Base-by-base conservation (phyloP, 1,284 basidiomycete species). In the Ustilago esculenta region DNA sequence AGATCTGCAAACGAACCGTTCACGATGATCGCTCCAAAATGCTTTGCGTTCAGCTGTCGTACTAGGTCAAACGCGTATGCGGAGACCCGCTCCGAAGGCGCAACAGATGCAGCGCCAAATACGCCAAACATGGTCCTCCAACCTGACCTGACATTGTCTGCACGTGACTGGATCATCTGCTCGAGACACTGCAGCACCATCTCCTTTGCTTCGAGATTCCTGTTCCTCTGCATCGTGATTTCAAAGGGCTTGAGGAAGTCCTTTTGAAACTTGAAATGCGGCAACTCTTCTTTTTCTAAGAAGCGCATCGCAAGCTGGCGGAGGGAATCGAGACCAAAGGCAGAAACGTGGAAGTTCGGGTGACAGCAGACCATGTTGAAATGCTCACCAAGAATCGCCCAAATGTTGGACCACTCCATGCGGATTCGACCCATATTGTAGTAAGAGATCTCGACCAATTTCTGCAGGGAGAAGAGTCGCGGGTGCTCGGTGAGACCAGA, bases 281-380 rank as follows among this genome's bases (percentile, higher is more conserved):
- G 88, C 68, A 99, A 82, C 82, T 99, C 96, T 81, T 98, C 95
- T 84, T 98, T 98, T 83, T 98, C 96, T 77, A 99, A 86, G 84
- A 99, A 99, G 41, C 95, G 89, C 92, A 96, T 97, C 3, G 96
- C 94, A 34, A 99, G 85, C 83, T 99, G 96, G 23, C 96, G 90
- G n/a, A 99, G 86, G 5, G 96, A 93, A 83, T 99, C 96, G 61
- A 99, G 85, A 1, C 95, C 96, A 73, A 99, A 98, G 83, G 96
- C 94, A 36, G 91, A 92, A 55, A 99, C 95, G 74, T 95, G 91
- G 14, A 92, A 92, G 83, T 98, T 98, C 77, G 91, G 94, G 82
- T 99, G 96, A 83, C 95, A 97, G 82, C 95, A 98, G 32, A 98
- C 95, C 84, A 97, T 92, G 82, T 99, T 98, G 84, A 99, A 98